These are phyloP conservation scores for Nakazawaea peltata DNA, from an alignment of 805 yeast genomes.

Conservation along the genomic window DNA sequence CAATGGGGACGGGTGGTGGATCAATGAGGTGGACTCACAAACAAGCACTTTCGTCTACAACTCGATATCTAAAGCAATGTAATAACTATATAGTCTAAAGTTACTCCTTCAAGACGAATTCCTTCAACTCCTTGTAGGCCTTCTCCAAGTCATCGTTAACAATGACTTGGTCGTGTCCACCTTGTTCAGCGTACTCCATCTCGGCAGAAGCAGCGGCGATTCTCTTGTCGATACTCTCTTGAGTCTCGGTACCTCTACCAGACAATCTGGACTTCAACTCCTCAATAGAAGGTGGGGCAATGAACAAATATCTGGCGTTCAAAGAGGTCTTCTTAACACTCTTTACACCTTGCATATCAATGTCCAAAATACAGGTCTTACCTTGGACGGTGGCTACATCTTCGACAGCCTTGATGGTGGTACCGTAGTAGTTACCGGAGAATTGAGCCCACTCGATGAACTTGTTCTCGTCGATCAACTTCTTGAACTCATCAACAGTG, in stretches of 20 bases:
- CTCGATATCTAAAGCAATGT: too few species aligned
- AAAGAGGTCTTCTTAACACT: slow-evolving; percentile 77
- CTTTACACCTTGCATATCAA: slow-evolving; percentile 98
- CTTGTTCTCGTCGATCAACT: slow-evolving; percentile 61
- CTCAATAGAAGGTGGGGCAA: slow-evolving; percentile 91
- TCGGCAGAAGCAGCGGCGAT: slow-evolving; percentile 82
- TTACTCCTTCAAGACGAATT: slow-evolving; percentile 54
- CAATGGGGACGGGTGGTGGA: too few species aligned
- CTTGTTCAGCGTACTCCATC: slow-evolving; percentile 80
- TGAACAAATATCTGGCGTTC: slow-evolving; percentile 77
- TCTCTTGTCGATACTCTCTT: slow-evolving; percentile 77
- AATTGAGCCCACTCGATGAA: slow-evolving; percentile 98
- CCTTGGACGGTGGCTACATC: slow-evolving; percentile 55
- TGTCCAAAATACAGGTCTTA: slow-evolving; percentile 84
- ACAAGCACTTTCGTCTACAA: too few species aligned
- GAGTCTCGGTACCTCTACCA: slow-evolving; percentile 93
- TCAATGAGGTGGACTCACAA: too few species aligned
- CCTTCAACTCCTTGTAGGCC: slow-evolving; percentile 77
- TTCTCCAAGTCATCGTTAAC: slow-evolving; percentile 88
- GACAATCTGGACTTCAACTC: slow-evolving; percentile 65
- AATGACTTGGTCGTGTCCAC: slow-evolving; percentile 84
- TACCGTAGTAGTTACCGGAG: slow-evolving; percentile 96
- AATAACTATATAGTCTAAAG: too few species aligned
- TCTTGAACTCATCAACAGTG: slow-evolving; percentile 71
- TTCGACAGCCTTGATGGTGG: slow-evolving; percentile 78